Base-by-base conservation (phyloP, 2,329 filamentous ascomycete genomes). In the Aspergillus udagawae region DNA sequence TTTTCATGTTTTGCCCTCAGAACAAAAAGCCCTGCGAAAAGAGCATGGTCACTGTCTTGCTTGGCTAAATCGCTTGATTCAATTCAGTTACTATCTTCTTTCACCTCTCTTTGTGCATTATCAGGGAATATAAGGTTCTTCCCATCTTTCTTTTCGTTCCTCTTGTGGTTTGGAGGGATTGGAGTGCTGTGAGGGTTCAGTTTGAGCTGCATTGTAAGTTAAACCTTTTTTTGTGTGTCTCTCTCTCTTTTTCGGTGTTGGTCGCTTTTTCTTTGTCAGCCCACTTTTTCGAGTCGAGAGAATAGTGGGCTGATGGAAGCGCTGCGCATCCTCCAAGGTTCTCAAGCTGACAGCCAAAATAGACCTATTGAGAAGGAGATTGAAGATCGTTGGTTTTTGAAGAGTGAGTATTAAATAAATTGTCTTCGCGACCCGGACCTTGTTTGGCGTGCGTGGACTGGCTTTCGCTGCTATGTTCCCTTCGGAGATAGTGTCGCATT, bases 261-360 rank as follows among this genome's bases (percentile, higher is more conserved):
- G 45, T 54, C 54, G 54, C 55, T 57, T 55, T 60, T 56, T 59
- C 57, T 63, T 64, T 60, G 62, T 63, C 62, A 65, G 63, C 62
- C 59, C 62, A 65, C 63, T 60, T 61, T 67, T 63, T 54, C 58
- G 57, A 65, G 56, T 56, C 53, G 58, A 49, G 53, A 58, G 57
- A 35, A 35, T 38, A 64, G 67, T 70, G 64, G 65, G 64, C 67
- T 67, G 67, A 67, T 63, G 58, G 64, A 66, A 64, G 61, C 60
- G 63, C 55, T 62, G 58, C 55, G 58, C 55, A 53, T 66, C 59
- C 65, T 67, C 65, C 64, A 66, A 70, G 68, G 65, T 71, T 71
- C 65, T 67, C 64, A 67, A 52, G 54, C 57, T 64, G 55, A 66
- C 61, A 44, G 57, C 56, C 49, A 52, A 50, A 55, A 53, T 56